These are phyloP conservation scores for Mycothermus thermophilus DNA, from an alignment of 495 filamentous ascomycete species.

Conservation along the genomic window DNA sequence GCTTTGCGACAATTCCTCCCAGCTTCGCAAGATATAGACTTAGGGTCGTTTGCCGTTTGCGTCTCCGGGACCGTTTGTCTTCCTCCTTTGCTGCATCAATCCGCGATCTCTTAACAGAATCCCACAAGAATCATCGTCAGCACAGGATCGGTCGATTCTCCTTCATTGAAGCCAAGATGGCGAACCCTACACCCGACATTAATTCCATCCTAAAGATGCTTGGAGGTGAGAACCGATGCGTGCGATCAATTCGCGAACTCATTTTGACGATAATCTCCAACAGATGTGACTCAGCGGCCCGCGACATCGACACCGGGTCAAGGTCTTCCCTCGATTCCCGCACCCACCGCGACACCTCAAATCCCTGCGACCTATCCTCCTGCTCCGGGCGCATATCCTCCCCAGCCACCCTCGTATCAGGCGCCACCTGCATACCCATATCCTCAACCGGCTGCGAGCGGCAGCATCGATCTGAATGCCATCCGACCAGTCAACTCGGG, in stretches of 20 bases:
- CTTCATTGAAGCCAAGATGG: slow-evolving; percentile 11
- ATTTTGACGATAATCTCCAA: too few species aligned
- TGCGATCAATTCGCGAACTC: too few species aligned
- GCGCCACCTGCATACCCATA: slow-evolving; percentile 34
- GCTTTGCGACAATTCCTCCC: too few species aligned
- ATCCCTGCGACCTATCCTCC: slow-evolving; percentile 14
- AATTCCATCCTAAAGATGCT: slow-evolving; percentile 19
- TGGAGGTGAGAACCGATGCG: slow-evolving; percentile 2
- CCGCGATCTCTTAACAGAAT: too few species aligned
- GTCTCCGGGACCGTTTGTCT: too few species aligned
- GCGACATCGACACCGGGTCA: slow-evolving; percentile 29
- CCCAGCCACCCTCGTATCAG: slow-evolving; percentile 30
- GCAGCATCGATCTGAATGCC: slow-evolving; percentile 57
- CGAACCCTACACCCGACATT: slow-evolving; percentile 16
- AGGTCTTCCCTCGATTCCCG: slow-evolving; percentile 27
- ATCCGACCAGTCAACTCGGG: slow-evolving; percentile 63
- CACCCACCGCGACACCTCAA: slow-evolving; percentile 8
- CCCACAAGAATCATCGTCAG: too few species aligned
- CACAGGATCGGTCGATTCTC: too few species aligned
- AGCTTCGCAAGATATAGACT: too few species aligned
- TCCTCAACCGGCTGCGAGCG: slow-evolving; percentile 54
- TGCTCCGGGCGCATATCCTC: slow-evolving; percentile 20
- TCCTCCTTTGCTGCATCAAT: too few species aligned
- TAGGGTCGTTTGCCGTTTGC: too few species aligned
- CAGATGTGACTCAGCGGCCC: slow-evolving; percentile 20